Conservation (phyloP, 2,329 filamentous ascomycete species). For the Aulographum hederae region DNA sequence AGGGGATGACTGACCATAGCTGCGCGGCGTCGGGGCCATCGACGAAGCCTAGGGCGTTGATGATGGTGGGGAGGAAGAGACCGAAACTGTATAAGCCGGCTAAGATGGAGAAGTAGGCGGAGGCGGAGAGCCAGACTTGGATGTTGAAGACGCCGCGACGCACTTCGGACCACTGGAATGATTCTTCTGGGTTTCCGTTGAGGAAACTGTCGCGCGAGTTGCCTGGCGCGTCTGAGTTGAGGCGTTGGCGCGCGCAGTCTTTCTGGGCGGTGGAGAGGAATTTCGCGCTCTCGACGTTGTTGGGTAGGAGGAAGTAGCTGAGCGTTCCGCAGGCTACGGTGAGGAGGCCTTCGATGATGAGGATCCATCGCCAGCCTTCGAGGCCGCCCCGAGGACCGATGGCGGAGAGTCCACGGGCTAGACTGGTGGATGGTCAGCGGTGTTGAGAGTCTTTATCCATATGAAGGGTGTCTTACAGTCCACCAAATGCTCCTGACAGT, state of each 20-base stretch:
- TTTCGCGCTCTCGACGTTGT: constrained; percentile 31
- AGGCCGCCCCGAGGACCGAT: constrained; percentile 36
- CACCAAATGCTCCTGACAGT: constrained; percentile 45
- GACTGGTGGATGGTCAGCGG: constrained; percentile 25
- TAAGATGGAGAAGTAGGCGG: constrained; percentile 40
- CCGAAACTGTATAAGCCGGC: constrained; percentile 44
- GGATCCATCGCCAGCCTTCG: constrained; percentile 43
- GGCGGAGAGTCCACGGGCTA: constrained; percentile 42
- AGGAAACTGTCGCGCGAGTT: no score
- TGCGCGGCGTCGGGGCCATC: constrained; percentile 38
- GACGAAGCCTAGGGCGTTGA: constrained; percentile 35
- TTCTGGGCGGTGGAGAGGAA: constrained; percentile 37
- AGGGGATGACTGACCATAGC: constrained; percentile 45
- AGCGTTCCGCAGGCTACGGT: constrained; percentile 34
- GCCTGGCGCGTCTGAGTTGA: constrained; percentile 20
- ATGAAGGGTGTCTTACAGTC: constrained; percentile 12
- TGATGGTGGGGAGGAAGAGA: constrained; percentile 48
- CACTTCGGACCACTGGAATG: constrained; percentile 44
- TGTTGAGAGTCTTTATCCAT: neutral
- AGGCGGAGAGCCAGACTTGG: constrained; percentile 45
- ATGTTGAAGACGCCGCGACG: constrained; percentile 39
- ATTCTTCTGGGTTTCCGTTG: no score
- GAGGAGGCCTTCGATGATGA: constrained; percentile 38
- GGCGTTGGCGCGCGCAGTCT: constrained; percentile 26
- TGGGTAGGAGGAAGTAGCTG: constrained; percentile 37